A percentile compares a stretch with the other conserved stretches of the same genome.
Evolutionary conservation across 352 stramenopile genomes (phyloP).

Genomic region (Globisporangium solare): DNA sequence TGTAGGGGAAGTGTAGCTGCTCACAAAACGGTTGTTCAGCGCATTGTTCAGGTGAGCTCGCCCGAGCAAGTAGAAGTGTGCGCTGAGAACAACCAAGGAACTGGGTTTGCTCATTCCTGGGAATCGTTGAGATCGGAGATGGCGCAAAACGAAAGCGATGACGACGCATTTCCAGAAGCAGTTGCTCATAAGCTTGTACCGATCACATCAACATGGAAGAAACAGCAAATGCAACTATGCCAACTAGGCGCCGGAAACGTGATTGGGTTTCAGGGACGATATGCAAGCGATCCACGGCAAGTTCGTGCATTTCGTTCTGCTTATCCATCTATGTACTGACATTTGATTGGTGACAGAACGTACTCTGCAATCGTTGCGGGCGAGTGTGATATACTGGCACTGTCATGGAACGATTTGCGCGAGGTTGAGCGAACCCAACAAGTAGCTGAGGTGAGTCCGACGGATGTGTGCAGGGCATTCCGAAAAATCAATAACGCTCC

Average conservation of each 20-base stretch:
- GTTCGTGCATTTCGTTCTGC: not conserved
- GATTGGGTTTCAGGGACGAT: constrained; percentile 12
- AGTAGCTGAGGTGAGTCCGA: constrained; percentile 19
- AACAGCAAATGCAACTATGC: constrained; percentile 12
- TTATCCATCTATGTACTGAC: too few species aligned
- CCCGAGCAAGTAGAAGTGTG: not conserved
- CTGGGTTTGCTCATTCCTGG: not conserved
- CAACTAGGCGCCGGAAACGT: not conserved
- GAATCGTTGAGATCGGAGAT: constrained; percentile 2
- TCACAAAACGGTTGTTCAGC: constrained; percentile 25
- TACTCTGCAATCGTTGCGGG: constrained; percentile 22
- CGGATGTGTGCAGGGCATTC: too few species aligned
- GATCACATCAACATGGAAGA: constrained; percentile 1
- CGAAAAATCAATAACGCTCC: too few species aligned
- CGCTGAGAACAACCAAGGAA: not conserved
- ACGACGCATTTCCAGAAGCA: not conserved
- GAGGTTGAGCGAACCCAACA: constrained; percentile 26
- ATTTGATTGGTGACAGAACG: constrained; percentile 7
- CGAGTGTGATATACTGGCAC: constrained; percentile 20
- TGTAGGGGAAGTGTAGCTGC: constrained; percentile 16
- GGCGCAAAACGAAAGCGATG: not conserved
- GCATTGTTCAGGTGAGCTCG: not conserved
- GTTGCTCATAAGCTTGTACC: not conserved
- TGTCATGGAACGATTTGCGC: constrained; percentile 30
- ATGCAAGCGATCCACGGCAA: not conserved